These are phyloP conservation scores for Beta vulgaris DNA, from an alignment of 148 eudicot species.

Conservation along the genomic window DNA sequence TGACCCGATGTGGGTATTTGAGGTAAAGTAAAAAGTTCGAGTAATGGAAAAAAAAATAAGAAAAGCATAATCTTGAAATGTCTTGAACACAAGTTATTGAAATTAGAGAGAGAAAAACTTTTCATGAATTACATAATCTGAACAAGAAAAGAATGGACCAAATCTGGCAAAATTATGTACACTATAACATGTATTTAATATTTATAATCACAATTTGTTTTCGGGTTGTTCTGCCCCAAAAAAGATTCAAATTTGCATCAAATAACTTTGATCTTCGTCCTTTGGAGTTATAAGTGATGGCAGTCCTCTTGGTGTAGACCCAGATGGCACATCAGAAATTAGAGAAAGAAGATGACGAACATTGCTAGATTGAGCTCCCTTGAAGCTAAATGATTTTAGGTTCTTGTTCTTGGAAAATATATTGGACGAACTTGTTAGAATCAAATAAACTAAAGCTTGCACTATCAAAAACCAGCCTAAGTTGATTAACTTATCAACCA, in stretches of 20 bases:
- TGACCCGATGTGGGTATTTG: no score
- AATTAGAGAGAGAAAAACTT: no score
- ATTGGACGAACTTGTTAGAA: constrained; percentile 48
- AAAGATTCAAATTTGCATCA: background rate
- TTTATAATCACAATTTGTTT: no score
- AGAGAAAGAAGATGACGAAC: constrained; percentile 33
- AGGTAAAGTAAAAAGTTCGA: no score
- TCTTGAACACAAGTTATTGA: no score
- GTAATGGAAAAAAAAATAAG: no score
- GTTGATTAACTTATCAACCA: constrained; percentile 28
- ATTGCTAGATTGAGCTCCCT: constrained; percentile 31
- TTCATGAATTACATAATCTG: no score
- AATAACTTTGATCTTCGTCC: background rate
- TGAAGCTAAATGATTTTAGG: constrained; percentile 44
- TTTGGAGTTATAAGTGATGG: background rate
- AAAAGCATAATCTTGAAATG: no score
- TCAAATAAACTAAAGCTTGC: constrained; percentile 53
- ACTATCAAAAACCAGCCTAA: constrained; percentile 42
- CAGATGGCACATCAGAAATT: constrained; percentile 36
- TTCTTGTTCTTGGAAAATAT: constrained; percentile 44
- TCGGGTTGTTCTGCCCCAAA: no score
- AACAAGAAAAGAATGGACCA: no score
- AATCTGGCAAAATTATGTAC: no score
- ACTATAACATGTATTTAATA: no score
- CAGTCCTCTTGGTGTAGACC: background rate